Evolutionary conservation across 495 filamentous ascomycete genomes (phyloP).

Genomic region (Cryomyces minteri): DNA sequence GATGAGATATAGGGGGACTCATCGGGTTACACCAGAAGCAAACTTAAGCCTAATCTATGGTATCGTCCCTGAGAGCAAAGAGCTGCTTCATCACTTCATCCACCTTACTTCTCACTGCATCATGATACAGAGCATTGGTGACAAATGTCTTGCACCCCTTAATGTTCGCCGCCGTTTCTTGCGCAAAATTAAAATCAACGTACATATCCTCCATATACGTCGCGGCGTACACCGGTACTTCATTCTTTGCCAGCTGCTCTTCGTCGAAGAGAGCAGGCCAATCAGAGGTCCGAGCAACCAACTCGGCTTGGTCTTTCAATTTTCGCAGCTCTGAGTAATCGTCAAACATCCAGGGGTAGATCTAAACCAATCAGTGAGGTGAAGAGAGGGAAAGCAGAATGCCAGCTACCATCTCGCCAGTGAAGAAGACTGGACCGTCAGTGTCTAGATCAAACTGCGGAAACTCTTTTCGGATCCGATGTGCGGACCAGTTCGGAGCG

Average conservation of each 20-base stretch:
- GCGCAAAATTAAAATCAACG: constrained; percentile 56
- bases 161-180: constrained; percentile 58
- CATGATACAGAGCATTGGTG: constrained; percentile 76
- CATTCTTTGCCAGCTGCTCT: constrained; percentile 50
- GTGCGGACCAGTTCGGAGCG: constrained; percentile 45
- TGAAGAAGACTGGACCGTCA: constrained; percentile 53
- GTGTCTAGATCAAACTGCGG: constrained; percentile 27
- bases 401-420: constrained; percentile 60
- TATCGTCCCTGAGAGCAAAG: constrained; percentile 21
- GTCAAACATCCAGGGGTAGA: constrained; percentile 67
- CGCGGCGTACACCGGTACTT: constrained; percentile 77
- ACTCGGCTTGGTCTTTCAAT: constrained; percentile 44
- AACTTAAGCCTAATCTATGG: constrained; percentile 4
- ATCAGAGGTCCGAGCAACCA: constrained; percentile 41
- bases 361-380: constrained; percentile 12
- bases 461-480: constrained; percentile 26
- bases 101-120: constrained; percentile 51
- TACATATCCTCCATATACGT: constrained; percentile 92
- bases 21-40: background rate
- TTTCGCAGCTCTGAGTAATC: constrained; percentile 51
- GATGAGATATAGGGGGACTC: background rate
- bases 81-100: constrained; percentile 39
- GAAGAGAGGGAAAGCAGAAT: background rate
- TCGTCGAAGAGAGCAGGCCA: constrained; percentile 70
- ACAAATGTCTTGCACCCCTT: constrained; percentile 61